A percentile compares a stretch with the other conserved stretches of the same genome.
These are phyloP conservation scores for Anisodus acutangulus DNA, from an alignment of 257 asterid genomes.

Conservation along the genomic window DNA sequence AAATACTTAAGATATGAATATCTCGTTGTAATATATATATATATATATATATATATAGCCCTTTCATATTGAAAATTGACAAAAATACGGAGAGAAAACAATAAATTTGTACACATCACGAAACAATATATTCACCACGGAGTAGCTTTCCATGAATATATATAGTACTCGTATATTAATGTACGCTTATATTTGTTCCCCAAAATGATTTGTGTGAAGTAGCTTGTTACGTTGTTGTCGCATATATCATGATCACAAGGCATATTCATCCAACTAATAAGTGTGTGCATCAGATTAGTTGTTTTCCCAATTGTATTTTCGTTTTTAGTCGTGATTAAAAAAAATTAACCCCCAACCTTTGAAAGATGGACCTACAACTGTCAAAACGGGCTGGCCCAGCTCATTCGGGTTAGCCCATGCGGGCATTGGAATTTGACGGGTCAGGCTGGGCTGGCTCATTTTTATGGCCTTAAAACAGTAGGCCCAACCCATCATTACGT, in stretches of 20 bases:
- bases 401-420: too few relatives aligned
- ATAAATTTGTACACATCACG: slow-evolving; percentile 3
- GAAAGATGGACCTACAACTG: too few relatives aligned
- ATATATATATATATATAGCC: too few relatives aligned
- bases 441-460: too few relatives aligned
- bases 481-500: too few relatives aligned
- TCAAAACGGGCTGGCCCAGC: too few relatives aligned
- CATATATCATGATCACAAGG: not conserved
- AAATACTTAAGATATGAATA: not conserved
- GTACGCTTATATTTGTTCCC: not conserved
- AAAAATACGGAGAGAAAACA: not conserved
- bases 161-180: not conserved
- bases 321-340: too few relatives aligned
- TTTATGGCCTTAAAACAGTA: too few relatives aligned
- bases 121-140: not conserved
- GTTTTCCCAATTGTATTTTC: too few relatives aligned
- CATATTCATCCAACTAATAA: not conserved
- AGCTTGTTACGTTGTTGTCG: not conserved
- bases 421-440: too few relatives aligned
- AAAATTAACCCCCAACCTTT: too few relatives aligned
- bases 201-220: not conserved
- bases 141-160: not conserved
- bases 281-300: too few relatives aligned
- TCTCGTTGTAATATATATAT: not conserved
- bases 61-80: not conserved